These are phyloP conservation scores for Fonsecaea monophora DNA, from an alignment of 2,329 filamentous ascomycete genomes.

Conservation along the genomic window DNA sequence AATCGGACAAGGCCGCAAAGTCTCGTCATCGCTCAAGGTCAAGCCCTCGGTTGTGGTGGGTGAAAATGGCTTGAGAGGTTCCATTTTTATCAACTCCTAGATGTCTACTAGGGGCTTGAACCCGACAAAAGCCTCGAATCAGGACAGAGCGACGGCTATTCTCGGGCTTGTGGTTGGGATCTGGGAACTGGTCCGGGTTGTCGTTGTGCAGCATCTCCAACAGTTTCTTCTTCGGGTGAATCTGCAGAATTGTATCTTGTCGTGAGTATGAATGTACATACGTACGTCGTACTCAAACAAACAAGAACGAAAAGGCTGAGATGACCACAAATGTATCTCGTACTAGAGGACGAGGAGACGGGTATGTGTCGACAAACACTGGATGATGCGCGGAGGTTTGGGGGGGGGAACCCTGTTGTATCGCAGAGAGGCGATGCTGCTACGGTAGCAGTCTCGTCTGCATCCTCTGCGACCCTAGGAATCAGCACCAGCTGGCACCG, in stretches of 20 bases:
- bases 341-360: too few relatives aligned
- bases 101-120: slow-evolving; percentile 72
- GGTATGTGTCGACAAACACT: too few relatives aligned
- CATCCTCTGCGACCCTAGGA: too few relatives aligned
- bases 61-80: slow-evolving; percentile 62
- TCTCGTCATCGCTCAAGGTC: slow-evolving; percentile 57
- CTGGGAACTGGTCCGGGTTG: slow-evolving; percentile 70
- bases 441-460: too few relatives aligned
- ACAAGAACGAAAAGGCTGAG: too few relatives aligned
- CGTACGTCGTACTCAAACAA: too few relatives aligned
- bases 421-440: too few relatives aligned
- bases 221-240: slow-evolving; percentile 74
- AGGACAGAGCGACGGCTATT: slow-evolving; percentile 75
- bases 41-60: slow-evolving; percentile 55
- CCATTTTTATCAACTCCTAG: slow-evolving; percentile 62
- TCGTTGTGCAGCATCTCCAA: slow-evolving; percentile 68
- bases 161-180: slow-evolving; percentile 80
- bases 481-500: too few relatives aligned
- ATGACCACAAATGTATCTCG: too few relatives aligned
- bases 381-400: too few relatives aligned
- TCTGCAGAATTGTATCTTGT: slow-evolving; percentile 58
- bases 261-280: too few relatives aligned
- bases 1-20: slow-evolving; percentile 77
- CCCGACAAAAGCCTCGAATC: slow-evolving; percentile 78
- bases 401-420: too few relatives aligned